These are phyloP conservation scores for Nicotiana sylvestris DNA, from an alignment of 257 asterid species.

Conservation along the genomic window DNA sequence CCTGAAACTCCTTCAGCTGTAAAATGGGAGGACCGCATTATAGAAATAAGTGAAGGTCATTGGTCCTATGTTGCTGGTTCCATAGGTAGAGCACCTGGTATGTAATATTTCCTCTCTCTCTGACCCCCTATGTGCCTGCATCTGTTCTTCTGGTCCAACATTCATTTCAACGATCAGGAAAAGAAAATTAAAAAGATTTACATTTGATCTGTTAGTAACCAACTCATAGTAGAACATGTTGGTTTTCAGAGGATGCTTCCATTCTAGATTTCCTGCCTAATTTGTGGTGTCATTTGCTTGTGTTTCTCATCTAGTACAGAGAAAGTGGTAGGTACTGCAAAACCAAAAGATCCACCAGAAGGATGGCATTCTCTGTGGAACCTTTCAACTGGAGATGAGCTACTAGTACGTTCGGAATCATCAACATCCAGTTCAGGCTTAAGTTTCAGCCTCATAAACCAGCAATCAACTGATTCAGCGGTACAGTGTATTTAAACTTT, in stretches of 20 bases:
- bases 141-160: neutral
- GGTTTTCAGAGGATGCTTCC: constrained; percentile 5
- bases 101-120: constrained; percentile 14
- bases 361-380: constrained; percentile 78
- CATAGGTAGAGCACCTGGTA: constrained; percentile 89
- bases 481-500: constrained; percentile 26
- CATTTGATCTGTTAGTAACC: neutral
- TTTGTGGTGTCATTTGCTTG: constrained; percentile 16
- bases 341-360: constrained; percentile 68
- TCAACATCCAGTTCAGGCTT: constrained; percentile 33
- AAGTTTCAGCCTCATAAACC: constrained; percentile 38
- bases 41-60: constrained; percentile 72
- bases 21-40: constrained; percentile 77
- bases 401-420: constrained; percentile 44
- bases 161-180: neutral
- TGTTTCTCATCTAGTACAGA: constrained; percentile 69
- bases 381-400: constrained; percentile 63
- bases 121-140: neutral
- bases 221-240: neutral
- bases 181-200: neutral
- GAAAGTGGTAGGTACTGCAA: constrained; percentile 85
- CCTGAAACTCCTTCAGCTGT: constrained; percentile 75
- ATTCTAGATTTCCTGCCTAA: constrained; percentile 11
- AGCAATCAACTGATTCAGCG: constrained; percentile 32
- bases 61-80: constrained; percentile 88